phyloP scores from a whole-genome alignment of 306 rosid species.

The Cucurbita maxima region DNA sequence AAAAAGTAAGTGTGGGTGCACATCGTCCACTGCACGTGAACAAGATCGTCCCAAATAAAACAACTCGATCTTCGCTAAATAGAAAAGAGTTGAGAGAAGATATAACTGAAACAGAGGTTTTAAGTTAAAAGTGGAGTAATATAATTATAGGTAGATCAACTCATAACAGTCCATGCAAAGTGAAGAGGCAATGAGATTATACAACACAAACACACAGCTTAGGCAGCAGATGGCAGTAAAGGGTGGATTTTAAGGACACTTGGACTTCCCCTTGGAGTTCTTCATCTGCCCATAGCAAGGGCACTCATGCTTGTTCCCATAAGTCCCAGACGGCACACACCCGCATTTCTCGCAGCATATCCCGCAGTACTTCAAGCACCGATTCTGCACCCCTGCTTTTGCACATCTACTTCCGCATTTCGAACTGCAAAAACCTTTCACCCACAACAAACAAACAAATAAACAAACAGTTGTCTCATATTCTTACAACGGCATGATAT shows the following conservation, averaged over 20 bases:
- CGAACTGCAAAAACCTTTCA: constrained; percentile 20
- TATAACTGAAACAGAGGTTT: background rate
- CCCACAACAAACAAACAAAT: too few species aligned
- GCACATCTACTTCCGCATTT: constrained; percentile 50
- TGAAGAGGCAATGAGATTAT: too few species aligned
- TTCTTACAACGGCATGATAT: background rate
- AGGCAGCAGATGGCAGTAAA: too few species aligned
- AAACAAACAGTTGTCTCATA: background rate
- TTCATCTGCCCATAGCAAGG: constrained; percentile 71
- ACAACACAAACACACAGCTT: background rate
- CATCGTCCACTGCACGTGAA: background rate
- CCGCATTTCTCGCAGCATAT: constrained; percentile 68
- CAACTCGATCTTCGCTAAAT: background rate
- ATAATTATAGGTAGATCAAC: background rate
- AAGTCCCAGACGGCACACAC: constrained; percentile 87
- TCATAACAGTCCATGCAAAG: too few species aligned
- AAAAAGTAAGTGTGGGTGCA: background rate
- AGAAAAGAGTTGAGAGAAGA: background rate
- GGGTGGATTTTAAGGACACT: constrained; percentile 50
- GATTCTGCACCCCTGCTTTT: constrained; percentile 39
- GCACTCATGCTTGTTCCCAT: constrained; percentile 76
- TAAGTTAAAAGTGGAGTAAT: background rate
- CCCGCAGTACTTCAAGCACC: constrained; percentile 69
- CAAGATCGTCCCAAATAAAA: background rate
- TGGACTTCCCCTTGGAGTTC: constrained; percentile 61